Evolutionary conservation across 495 filamentous ascomycete species (phyloP).

Genomic region (Penicillium cataractarum): DNA sequence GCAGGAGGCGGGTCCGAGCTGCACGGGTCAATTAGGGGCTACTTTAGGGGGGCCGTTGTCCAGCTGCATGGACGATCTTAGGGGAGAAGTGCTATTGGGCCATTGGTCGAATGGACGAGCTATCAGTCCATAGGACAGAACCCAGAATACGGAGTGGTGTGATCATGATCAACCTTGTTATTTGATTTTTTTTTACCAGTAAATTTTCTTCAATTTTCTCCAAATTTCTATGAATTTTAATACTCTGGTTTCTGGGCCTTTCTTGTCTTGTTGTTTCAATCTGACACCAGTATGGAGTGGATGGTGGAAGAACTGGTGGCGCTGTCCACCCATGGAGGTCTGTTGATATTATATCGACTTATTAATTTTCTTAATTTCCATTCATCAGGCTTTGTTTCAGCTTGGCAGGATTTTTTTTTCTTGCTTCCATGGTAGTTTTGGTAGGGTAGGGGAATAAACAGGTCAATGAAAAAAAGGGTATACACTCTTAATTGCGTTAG

Average conservation of each 20-base stretch:
- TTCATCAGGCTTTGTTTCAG: slow-evolving; percentile 2
- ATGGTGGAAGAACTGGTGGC: slow-evolving; percentile 2
- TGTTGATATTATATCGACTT: not conserved
- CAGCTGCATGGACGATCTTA: slow-evolving; percentile 33
- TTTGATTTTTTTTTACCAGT: not conserved
- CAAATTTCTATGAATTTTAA: not conserved
- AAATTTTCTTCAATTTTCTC: not conserved
- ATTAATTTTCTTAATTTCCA: not conserved
- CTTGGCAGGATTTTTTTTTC: slow-evolving; percentile 6
- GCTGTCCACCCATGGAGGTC: not conserved
- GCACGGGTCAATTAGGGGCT: slow-evolving; percentile 31
- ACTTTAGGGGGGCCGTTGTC: not conserved
- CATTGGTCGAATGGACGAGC: not conserved
- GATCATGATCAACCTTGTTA: not conserved
- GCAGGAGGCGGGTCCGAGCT: slow-evolving; percentile 24
- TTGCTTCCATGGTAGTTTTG: too few relatives aligned
- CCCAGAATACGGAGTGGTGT: not conserved
- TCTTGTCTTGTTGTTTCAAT: not conserved
- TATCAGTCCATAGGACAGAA: not conserved
- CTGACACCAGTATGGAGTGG: not conserved
- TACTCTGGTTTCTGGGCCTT: not conserved
- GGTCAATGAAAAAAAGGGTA: slow-evolving; percentile 3
- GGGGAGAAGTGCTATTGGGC: slow-evolving; percentile 3
- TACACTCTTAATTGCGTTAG: slow-evolving; percentile 1
- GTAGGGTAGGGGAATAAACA: too few relatives aligned